Evolutionary conservation across 768 basidiomycete genomes (phyloP).

Genomic region (Hygrocybe punicea): DNA sequence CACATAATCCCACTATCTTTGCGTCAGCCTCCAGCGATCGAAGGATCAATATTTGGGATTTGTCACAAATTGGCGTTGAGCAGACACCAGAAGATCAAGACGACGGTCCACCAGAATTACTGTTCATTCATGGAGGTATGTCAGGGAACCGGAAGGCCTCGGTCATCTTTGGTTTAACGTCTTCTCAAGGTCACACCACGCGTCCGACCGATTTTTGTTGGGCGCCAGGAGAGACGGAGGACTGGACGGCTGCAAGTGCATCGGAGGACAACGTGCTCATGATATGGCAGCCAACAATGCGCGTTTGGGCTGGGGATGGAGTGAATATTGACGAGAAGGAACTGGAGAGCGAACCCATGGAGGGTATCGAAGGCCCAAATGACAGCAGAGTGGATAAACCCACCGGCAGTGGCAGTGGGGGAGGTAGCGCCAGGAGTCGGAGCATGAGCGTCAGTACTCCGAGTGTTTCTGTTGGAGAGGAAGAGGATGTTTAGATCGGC

Average conservation of each 20-base stretch:
- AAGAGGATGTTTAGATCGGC: slow-evolving; percentile 1
- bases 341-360: slow-evolving; percentile 76
- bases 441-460: slow-evolving; percentile 62
- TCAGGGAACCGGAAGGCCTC: slow-evolving; percentile 10
- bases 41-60: slow-evolving; percentile 92
- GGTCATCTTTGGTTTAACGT: slow-evolving; percentile 5
- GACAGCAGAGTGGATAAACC: slow-evolving; percentile 18
- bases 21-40: slow-evolving; percentile 94
- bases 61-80: slow-evolving; percentile 86
- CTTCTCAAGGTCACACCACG: slow-evolving; percentile 70
- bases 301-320: slow-evolving; percentile 89
- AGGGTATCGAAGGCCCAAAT: slow-evolving; percentile 55
- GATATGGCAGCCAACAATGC: slow-evolving; percentile 96
- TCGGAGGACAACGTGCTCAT: slow-evolving; percentile 97
- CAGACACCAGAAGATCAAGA: slow-evolving; percentile 98
- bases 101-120: slow-evolving; percentile 93
- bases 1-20: slow-evolving; percentile 86
- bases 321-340: slow-evolving; percentile 82
- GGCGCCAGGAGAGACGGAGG: slow-evolving; percentile 79
- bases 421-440: slow-evolving; percentile 48
- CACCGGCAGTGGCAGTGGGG: slow-evolving; percentile 35
- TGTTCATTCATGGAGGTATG: slow-evolving; percentile 93
- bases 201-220: slow-evolving; percentile 93
- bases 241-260: slow-evolving; percentile 82
- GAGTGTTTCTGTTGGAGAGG: slow-evolving; percentile 44